These are phyloP conservation scores for Tuber melanosporum DNA, from an alignment of 495 filamentous ascomycete genomes.

Conservation along the genomic window DNA sequence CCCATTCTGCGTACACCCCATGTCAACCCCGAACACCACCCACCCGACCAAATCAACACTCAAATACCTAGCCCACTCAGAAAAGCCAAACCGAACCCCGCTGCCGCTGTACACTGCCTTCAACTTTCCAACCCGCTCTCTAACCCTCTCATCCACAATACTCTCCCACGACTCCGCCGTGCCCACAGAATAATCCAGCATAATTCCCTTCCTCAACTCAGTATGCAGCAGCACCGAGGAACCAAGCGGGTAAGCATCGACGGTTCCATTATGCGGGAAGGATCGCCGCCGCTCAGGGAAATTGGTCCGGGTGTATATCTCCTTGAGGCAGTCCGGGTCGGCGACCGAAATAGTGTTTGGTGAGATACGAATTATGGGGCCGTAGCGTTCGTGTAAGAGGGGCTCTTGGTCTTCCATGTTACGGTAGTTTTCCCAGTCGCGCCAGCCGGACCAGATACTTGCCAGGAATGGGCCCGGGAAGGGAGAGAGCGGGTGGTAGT, in stretches of 20 bases:
- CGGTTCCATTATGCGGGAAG: not conserved
- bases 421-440: not conserved
- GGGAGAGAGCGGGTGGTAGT: slow-evolving; percentile 42
- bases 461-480: slow-evolving; percentile 41
- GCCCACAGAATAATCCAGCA: not conserved
- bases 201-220: not conserved
- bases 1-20: not conserved
- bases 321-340: not conserved
- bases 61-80: slow-evolving; percentile 26
- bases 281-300: not conserved
- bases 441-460: slow-evolving; percentile 2
- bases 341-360: not conserved
- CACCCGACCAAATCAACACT: slow-evolving; percentile 45
- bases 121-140: not conserved
- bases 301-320: not conserved
- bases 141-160: not conserved
- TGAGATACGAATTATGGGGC: not conserved
- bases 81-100: not conserved
- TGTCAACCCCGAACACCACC: not conserved
- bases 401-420: not conserved
- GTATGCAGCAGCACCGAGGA: not conserved
- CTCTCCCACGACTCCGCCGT: not conserved
- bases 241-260: not conserved
- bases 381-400: not conserved
- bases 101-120: not conserved